Evolutionary conservation across 2,329 filamentous ascomycete species (phyloP).

Genomic region (Pseudopyricularia javanii): DNA sequence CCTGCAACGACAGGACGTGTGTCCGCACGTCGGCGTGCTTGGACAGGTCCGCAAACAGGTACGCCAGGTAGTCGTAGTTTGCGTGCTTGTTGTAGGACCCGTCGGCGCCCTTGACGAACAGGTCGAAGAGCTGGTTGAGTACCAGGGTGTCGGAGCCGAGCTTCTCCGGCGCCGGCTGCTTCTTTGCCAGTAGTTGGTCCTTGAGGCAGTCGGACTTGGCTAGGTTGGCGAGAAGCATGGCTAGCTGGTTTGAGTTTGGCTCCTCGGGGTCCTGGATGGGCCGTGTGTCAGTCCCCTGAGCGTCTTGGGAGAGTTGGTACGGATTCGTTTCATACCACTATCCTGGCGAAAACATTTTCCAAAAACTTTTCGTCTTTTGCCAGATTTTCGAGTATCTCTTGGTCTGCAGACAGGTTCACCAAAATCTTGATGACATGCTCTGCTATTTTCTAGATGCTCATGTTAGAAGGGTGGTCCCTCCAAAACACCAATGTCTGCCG

Average conservation of each 20-base stretch:
- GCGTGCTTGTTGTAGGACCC: constrained; percentile 74
- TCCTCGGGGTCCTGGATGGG: constrained; percentile 47
- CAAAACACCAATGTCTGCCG: too few relatives aligned
- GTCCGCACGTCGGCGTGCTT: constrained; percentile 64
- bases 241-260: constrained; percentile 68
- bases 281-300: neutral
- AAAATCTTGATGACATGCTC: constrained; percentile 86
- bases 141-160: constrained; percentile 61
- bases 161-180: constrained; percentile 55
- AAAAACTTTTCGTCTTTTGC: constrained; percentile 73
- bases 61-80: constrained; percentile 85
- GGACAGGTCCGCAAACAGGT: constrained; percentile 85
- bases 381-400: constrained; percentile 60
- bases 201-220: constrained; percentile 67
- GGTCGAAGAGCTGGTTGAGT: constrained; percentile 85
- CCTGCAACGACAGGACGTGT: constrained; percentile 62
- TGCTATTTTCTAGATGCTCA: constrained; percentile 57
- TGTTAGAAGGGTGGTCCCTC: too few relatives aligned
- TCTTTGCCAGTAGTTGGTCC: constrained; percentile 48
- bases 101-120: constrained; percentile 86
- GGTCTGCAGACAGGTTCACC: constrained; percentile 71
- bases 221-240: constrained; percentile 90
- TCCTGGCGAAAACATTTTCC: constrained; percentile 55
- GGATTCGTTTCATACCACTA: constrained; percentile 48
- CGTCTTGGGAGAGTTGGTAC: constrained; percentile 7